A percentile compares a stretch with the other conserved stretches of the same genome.
phyloP scores from a whole-genome alignment of 73 alveolate species.

The Paramecium sonneborni region DNA sequence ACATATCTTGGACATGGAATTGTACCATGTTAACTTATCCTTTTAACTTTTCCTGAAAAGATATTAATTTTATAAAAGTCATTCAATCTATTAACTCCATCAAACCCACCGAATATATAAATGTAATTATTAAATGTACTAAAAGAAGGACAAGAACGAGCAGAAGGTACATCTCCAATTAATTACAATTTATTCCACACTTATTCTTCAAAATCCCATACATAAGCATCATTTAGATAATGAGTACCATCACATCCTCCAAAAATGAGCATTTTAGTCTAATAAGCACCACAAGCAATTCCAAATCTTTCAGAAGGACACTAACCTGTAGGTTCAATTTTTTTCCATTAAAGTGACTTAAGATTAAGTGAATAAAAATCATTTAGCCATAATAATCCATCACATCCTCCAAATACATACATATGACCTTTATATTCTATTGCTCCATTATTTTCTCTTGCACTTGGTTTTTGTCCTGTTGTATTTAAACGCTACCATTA shows the following conservation, averaged over 20 bases:
- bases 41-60: slow-evolving; percentile 61
- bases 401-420: slow-evolving; percentile 97
- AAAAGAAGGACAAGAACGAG: slow-evolving; percentile 60
- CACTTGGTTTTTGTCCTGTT: slow-evolving; percentile 50
- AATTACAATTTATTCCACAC: slow-evolving; percentile 50
- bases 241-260: slow-evolving; percentile 66
- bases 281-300: slow-evolving; percentile 59
- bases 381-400: slow-evolving; percentile 92
- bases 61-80: slow-evolving; percentile 80
- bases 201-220: slow-evolving; percentile 33
- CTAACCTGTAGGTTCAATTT: slow-evolving; percentile 36
- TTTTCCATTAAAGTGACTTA: slow-evolving; percentile 78
- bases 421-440: slow-evolving; percentile 88
- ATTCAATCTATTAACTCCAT: slow-evolving; percentile 78
- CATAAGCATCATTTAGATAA: slow-evolving; percentile 53
- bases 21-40: slow-evolving; percentile 70
- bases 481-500: slow-evolving; percentile 52
- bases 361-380: slow-evolving; percentile 93
- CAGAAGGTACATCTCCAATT: slow-evolving; percentile 55
- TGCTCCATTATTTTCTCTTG: slow-evolving; percentile 79
- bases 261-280: slow-evolving; percentile 41
- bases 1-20: slow-evolving; percentile 71
- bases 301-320: slow-evolving; percentile 67
- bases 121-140: slow-evolving; percentile 40
- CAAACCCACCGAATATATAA: slow-evolving; percentile 85